Conservation (phyloP, 345 rosid species). For the Durio zibethinus region DNA sequence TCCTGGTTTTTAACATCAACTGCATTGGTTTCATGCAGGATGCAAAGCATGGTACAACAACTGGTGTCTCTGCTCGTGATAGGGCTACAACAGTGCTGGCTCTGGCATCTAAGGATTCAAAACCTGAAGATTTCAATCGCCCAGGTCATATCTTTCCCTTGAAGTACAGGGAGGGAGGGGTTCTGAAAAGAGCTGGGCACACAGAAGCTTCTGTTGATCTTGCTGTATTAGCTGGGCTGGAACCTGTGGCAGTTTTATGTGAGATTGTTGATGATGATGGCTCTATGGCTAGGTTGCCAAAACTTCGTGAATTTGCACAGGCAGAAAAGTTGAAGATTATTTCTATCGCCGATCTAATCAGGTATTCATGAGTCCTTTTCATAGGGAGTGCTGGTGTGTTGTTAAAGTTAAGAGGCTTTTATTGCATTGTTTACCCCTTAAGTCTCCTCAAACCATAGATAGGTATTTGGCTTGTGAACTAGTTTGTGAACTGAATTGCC, state of each 20-base stretch:
- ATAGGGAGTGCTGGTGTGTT: neutral
- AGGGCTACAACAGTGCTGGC: conserved; percentile 69
- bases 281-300: conserved; percentile 95
- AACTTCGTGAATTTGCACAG: conserved; percentile 61
- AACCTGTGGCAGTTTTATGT: conserved; percentile 73
- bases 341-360: conserved; percentile 82
- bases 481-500: neutral
- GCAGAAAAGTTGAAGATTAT: conserved; percentile 64
- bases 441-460: neutral
- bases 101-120: conserved; percentile 73
- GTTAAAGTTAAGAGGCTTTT: neutral
- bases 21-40: conserved; percentile 42
- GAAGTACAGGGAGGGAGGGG: conserved; percentile 86
- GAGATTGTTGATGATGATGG: conserved; percentile 98
- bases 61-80: conserved; percentile 90
- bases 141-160: conserved; percentile 91
- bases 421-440: neutral
- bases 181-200: conserved; percentile 94
- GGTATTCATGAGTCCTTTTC: conserved; percentile 32
- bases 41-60: conserved; percentile 69
- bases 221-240: conserved; percentile 71
- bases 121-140: conserved; percentile 73
- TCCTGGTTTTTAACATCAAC: neutral
- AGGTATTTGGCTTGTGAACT: neutral
- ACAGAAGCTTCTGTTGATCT: conserved; percentile 95